Evolutionary conservation across 306 rosid genomes (phyloP).

Genomic region (Cicer bijugum): DNA sequence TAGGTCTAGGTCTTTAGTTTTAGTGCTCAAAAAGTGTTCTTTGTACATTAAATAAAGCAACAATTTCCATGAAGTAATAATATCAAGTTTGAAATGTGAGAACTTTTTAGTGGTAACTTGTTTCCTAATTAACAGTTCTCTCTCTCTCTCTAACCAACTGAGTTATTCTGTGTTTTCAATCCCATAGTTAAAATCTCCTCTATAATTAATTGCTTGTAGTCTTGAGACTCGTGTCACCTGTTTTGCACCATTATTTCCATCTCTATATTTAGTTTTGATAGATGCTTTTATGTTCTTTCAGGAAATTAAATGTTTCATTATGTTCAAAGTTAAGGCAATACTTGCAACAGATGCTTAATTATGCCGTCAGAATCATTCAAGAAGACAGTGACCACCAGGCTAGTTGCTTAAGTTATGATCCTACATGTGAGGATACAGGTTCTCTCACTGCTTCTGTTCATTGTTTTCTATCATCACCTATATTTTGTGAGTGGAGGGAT

Average conservation of each 20-base stretch:
- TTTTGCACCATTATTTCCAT: conserved; percentile 16
- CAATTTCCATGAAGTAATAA: too few relatives aligned
- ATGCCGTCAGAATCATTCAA: conserved; percentile 59
- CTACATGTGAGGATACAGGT: conserved; percentile 52
- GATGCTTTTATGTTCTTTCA: conserved; percentile 47
- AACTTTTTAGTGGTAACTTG: too few relatives aligned
- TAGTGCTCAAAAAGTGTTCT: too few relatives aligned
- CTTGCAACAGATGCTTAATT: conserved; percentile 63
- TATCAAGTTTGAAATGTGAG: too few relatives aligned
- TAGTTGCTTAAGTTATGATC: conserved; percentile 58
- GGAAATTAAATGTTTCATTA: conserved; percentile 65
- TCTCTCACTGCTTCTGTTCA: conserved; percentile 59
- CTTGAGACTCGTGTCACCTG: conserved; percentile 27
- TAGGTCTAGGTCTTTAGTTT: too few relatives aligned
- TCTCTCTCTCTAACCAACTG: background rate
- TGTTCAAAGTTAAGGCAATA: conserved; percentile 57
- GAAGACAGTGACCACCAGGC: conserved; percentile 55
- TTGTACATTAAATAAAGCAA: too few relatives aligned
- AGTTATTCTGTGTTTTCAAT: conserved; percentile 15
- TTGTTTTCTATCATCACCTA: conserved; percentile 69
- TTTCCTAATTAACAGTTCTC: background rate
- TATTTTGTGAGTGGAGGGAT: conserved; percentile 57
- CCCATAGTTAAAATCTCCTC: conserved; percentile 12
- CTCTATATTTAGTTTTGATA: conserved; percentile 33
- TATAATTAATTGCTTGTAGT: background rate